Conservation (phyloP, 2,329 filamentous ascomycete genomes). For the Teratosphaeriaceae sp. region DNA sequence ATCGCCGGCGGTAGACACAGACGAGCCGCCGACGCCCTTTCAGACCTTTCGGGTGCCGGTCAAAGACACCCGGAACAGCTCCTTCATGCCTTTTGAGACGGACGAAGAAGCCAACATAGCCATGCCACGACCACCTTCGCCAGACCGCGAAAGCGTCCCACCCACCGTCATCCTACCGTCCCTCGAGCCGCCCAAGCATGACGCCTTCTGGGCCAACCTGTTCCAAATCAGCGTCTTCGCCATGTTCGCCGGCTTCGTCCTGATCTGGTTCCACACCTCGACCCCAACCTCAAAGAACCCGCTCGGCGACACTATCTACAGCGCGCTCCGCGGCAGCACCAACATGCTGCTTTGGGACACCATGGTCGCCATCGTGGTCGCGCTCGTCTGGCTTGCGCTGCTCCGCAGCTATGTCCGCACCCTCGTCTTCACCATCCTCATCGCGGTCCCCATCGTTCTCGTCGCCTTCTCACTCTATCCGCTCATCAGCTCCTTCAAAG, state of each 20-base stretch:
- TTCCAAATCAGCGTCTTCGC: constrained; percentile 80
- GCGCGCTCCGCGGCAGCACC: constrained; percentile 76
- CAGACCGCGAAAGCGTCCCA: constrained; percentile 49
- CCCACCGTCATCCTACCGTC: constrained; percentile 52
- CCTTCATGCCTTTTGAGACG: constrained; percentile 45
- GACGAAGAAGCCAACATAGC: constrained; percentile 44
- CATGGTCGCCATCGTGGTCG: constrained; percentile 79
- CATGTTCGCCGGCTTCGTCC: constrained; percentile 78
- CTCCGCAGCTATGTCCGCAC: constrained; percentile 80
- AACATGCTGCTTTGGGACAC: constrained; percentile 88
- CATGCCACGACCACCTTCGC: constrained; percentile 41
- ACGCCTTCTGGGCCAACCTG: constrained; percentile 85
- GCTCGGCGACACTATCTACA: constrained; percentile 91
- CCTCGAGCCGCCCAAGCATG: constrained; percentile 69
- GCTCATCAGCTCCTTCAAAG: constrained; percentile 82
- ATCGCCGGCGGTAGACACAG: constrained; percentile 31
- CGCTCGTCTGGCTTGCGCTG: constrained; percentile 82
- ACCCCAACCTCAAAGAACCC: constrained; percentile 60
- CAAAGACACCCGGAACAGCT: constrained; percentile 32
- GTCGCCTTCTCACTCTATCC: constrained; percentile 89
- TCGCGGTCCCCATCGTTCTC: constrained; percentile 79
- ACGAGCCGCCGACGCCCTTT: constrained; percentile 47
- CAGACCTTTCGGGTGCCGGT: constrained; percentile 47
- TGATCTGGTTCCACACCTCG: constrained; percentile 85
- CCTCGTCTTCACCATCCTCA: constrained; percentile 71